Evolutionary conservation across 805 yeast genomes (phyloP).

Genomic region (Metschnikowia borealis): DNA sequence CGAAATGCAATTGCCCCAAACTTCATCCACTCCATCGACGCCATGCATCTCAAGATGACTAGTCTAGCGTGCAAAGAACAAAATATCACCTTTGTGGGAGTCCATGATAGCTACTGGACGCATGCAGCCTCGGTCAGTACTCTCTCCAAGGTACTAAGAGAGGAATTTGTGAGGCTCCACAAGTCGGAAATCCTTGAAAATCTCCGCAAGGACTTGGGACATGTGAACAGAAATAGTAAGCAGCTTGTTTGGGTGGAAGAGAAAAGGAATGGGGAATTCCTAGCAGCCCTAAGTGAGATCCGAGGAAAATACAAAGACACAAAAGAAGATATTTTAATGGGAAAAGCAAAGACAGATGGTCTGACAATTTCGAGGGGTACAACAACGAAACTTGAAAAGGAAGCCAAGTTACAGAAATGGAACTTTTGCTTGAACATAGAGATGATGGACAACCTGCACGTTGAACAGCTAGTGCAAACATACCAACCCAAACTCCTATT

Average conservation of each 20-base stretch:
- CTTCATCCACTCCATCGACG: slow-evolving; percentile 41
- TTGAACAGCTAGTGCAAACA: slow-evolving; percentile 15
- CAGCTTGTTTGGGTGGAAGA: slow-evolving; percentile 34
- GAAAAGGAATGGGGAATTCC: slow-evolving; percentile 8
- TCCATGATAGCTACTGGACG: slow-evolving; percentile 46
- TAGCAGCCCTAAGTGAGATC: slow-evolving; percentile 2
- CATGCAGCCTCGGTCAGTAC: slow-evolving; percentile 28
- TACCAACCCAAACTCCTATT: slow-evolving; percentile 24
- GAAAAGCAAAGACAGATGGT: too few relatives aligned
- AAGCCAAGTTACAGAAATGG: not conserved
- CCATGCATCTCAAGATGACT: slow-evolving; percentile 38
- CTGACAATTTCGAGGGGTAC: too few relatives aligned
- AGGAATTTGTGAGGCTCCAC: slow-evolving; percentile 35
- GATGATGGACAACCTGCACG: slow-evolving; percentile 5
- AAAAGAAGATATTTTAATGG: slow-evolving; percentile 7
- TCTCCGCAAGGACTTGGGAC: slow-evolving; percentile 25
- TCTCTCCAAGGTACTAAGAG: slow-evolving; percentile 26
- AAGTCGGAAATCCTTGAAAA: slow-evolving; percentile 22
- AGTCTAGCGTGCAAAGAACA: slow-evolving; percentile 20
- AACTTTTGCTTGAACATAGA: slow-evolving; percentile 11
- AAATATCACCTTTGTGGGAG: slow-evolving; percentile 31
- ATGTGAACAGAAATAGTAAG: slow-evolving; percentile 20
- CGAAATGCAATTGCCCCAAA: slow-evolving; percentile 40
- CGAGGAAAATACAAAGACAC: slow-evolving; percentile 7
- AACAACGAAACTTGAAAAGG: not conserved